phyloP scores from a whole-genome alignment of 192 early-diverging fungal genomes.

The Podila epicladia region DNA sequence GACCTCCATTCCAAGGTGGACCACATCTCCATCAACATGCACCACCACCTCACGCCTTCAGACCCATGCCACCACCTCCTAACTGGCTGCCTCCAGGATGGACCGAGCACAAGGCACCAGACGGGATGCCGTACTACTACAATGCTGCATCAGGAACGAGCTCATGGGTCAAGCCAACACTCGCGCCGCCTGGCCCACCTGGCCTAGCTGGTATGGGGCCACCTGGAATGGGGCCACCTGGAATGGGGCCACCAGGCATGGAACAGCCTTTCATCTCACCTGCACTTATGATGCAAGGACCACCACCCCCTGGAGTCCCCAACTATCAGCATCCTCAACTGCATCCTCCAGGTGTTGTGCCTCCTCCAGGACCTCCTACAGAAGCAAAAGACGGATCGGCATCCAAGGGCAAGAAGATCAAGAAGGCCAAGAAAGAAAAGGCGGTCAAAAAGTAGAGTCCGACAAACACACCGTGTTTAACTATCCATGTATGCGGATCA shows the following conservation, averaged over 20 bases:
- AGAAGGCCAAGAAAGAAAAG: slow-evolving; percentile 57
- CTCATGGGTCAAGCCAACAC: slow-evolving; percentile 70
- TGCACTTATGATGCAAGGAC: slow-evolving; percentile 19
- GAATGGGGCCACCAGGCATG: slow-evolving; percentile 10
- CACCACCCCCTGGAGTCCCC: slow-evolving; percentile 21
- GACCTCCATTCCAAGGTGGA: slow-evolving; percentile 7
- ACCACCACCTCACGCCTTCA: slow-evolving; percentile 20
- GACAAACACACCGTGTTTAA: too few relatives aligned
- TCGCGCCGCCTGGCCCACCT: slow-evolving; percentile 20
- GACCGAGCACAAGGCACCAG: slow-evolving; percentile 69
- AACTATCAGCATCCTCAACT: slow-evolving; percentile 4
- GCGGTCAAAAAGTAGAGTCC: slow-evolving; percentile 46
- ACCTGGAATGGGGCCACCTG: too few relatives aligned
- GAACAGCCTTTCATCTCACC: slow-evolving; percentile 31
- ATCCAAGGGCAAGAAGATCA: slow-evolving; percentile 38
- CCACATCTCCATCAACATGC: slow-evolving; percentile 6
- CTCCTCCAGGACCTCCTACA: neutral
- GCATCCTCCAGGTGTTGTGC: slow-evolving; percentile 9
- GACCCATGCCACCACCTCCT: slow-evolving; percentile 6
- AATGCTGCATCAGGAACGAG: slow-evolving; percentile 74
- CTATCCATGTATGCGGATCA: too few relatives aligned
- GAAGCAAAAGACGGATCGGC: neutral
- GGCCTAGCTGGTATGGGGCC: slow-evolving; percentile 15
- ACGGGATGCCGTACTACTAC: slow-evolving; percentile 78
- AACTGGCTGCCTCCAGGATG: slow-evolving; percentile 63